Evolutionary conservation across 2,329 filamentous ascomycete species (phyloP), one percentile per base, ranked within the genome.

Genomic region (Hymenoscyphus infarciens): DNA sequence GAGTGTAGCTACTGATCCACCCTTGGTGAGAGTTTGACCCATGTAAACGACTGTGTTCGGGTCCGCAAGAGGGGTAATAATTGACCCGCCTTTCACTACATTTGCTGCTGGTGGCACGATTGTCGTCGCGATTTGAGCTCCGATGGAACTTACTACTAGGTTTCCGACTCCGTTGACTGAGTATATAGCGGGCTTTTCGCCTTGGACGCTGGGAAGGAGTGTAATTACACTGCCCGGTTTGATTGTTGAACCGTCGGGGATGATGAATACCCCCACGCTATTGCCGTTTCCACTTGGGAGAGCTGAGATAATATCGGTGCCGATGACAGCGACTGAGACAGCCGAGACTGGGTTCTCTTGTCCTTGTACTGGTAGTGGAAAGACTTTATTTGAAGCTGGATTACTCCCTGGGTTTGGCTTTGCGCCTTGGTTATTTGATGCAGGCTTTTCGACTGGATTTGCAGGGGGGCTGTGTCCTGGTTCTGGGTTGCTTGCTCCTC

Each of bases 1-100:
- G 5, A 68, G 35, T 11, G 65, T 69, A 10, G 67, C 59, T 11
- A 57, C 19, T 8, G 55, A n/a, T 8, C 59, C 67, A 3, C 64
- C 65, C 1, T 56, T 52, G 16, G 54, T 66, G 1, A 66, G 56
- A 11, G 61, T 63, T 15, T 60, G 57, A 5, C 54, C 61, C 27
- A 52, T 52, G 16, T 57, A 52, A 31, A 60, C 27, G 16, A 59
- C 35, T 19, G 42, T 58, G 38, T 54, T 42, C n/a, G 53, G 49
- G 1, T 55, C 57, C 6, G 56, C 60, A 22, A 60, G 64, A 1
- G n/a, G 27, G 29, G 22, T 39, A 19, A 31, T 42, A 13, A 15
- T 42, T 2, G 33, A 22, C 1, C 10, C n/a, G 7, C 16, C 35
- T 5, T 27, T 57, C 11, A 2, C 31, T 19, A 16, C 6, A 22